phyloP scores from a whole-genome alignment of 176 grass and related monocot genomes.

The Cenchrus fungigraminus region DNA sequence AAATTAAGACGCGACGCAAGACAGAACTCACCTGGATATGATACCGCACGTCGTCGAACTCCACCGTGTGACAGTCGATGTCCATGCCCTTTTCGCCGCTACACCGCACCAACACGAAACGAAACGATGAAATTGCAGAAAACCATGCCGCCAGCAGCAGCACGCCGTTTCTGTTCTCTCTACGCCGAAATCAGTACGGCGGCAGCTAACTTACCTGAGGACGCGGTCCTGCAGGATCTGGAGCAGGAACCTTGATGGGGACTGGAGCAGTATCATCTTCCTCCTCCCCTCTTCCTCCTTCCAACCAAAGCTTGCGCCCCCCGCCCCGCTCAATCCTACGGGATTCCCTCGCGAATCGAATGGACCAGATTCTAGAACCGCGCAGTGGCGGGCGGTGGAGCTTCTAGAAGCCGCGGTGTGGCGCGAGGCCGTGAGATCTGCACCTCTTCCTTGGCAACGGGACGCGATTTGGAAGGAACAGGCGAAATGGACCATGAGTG shows the following conservation, averaged over 20 bases:
- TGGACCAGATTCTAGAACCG: not conserved
- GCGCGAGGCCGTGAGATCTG: constrained; percentile 28
- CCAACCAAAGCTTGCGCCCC: not conserved
- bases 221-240: constrained; percentile 96
- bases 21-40: constrained; percentile 75
- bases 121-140: not conserved
- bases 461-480: constrained; percentile 31
- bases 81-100: constrained; percentile 90
- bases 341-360: constrained; percentile 13
- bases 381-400: not conserved
- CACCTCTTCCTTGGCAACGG: not conserved
- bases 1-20: not conserved
- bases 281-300: constrained; percentile 24
- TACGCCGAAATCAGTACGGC: not conserved
- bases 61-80: constrained; percentile 96
- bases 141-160: not conserved
- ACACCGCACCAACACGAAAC: constrained; percentile 25
- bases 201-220: constrained; percentile 50
- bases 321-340: not conserved
- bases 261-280: constrained; percentile 95
- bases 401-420: constrained; percentile 1
- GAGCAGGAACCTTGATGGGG: constrained; percentile 92
- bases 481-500: constrained; percentile 16
- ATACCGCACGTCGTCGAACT: constrained; percentile 95
- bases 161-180: not conserved